phyloP scores from a whole-genome alignment of 495 filamentous ascomycete species.

The Barbatosphaeria neglecta region DNA sequence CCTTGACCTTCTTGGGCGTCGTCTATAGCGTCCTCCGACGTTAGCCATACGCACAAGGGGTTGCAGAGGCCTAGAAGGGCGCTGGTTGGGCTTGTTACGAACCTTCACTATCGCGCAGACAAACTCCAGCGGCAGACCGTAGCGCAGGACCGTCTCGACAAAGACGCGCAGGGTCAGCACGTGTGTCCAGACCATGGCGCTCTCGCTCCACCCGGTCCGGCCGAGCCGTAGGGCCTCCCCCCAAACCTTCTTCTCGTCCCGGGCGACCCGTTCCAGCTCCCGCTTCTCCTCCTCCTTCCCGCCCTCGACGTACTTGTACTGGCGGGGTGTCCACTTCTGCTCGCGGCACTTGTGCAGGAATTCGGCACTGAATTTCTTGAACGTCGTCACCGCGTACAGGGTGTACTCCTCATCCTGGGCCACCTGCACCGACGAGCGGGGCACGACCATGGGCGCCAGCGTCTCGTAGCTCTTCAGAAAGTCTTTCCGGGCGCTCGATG shows the following conservation, averaged over 20 bases:
- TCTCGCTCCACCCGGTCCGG: conserved; percentile 82
- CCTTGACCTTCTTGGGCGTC: conserved; percentile 67
- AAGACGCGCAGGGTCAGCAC: conserved; percentile 85
- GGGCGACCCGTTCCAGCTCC: conserved; percentile 67
- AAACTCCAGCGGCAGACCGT: conserved; percentile 82
- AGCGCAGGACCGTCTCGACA: conserved; percentile 91
- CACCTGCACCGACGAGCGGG: conserved; percentile 67
- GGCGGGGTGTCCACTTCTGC: conserved; percentile 83
- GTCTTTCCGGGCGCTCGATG: conserved; percentile 63
- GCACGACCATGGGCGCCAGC: conserved; percentile 70
- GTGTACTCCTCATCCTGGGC: conserved; percentile 78
- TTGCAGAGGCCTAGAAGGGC: too few species aligned
- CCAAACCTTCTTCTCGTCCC: conserved; percentile 77
- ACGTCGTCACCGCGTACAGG: conserved; percentile 78
- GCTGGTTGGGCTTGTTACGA: conserved; percentile 16
- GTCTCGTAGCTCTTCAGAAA: conserved; percentile 86
- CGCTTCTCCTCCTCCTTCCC: conserved; percentile 76
- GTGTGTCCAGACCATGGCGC: conserved; percentile 90
- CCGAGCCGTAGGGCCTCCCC: conserved; percentile 80
- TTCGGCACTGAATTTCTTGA: conserved; percentile 79
- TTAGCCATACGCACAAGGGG: neutral
- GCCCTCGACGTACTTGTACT: conserved; percentile 85
- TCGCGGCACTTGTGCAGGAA: conserved; percentile 85
- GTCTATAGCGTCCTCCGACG: conserved; percentile 44
- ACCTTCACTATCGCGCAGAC: conserved; percentile 76